A percentile compares a stretch with the other conserved stretches of the same genome.
Conservation (phyloP, 805 yeast species). For the Tetrapisispora arboricola region DNA sequence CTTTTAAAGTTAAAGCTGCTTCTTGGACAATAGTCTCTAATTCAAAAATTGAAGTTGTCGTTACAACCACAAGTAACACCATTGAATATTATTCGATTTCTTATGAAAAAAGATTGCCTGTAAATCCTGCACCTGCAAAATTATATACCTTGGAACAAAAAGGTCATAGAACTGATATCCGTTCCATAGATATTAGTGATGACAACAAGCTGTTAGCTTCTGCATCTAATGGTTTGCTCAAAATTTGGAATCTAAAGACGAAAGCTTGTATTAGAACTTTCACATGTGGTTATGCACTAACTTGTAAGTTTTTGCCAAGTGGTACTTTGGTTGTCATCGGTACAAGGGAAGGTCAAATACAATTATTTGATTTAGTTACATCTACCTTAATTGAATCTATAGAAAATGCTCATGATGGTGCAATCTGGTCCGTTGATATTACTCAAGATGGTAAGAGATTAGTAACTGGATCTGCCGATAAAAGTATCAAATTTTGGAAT, state of each 20-base stretch:
- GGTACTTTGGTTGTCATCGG: conserved; percentile 81
- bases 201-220: conserved; percentile 77
- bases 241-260: conserved; percentile 77
- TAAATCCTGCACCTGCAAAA: conserved; percentile 33
- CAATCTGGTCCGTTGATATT: conserved; percentile 86
- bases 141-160: conserved; percentile 54
- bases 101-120: conserved; percentile 43
- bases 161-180: conserved; percentile 86
- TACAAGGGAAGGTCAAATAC: conserved; percentile 76
- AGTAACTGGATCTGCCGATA: conserved; percentile 92
- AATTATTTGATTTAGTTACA: conserved; percentile 76
- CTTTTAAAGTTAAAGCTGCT: conserved; percentile 52
- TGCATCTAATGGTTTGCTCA: conserved; percentile 82
- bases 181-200: conserved; percentile 72
- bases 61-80: conserved; percentile 63
- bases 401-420: conserved; percentile 66
- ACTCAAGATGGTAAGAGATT: conserved; percentile 76
- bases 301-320: conserved; percentile 80
- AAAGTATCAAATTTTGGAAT: conserved; percentile 82
- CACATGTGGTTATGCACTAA: conserved; percentile 78
- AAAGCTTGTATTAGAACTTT: conserved; percentile 74
- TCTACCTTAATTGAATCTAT: conserved; percentile 62
- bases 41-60: conserved; percentile 47
- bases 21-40: conserved; percentile 48
- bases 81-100: conserved; percentile 61